Base-by-base conservation (phyloP, 805 yeast species). In the Millerozyma acaciae region DNA sequence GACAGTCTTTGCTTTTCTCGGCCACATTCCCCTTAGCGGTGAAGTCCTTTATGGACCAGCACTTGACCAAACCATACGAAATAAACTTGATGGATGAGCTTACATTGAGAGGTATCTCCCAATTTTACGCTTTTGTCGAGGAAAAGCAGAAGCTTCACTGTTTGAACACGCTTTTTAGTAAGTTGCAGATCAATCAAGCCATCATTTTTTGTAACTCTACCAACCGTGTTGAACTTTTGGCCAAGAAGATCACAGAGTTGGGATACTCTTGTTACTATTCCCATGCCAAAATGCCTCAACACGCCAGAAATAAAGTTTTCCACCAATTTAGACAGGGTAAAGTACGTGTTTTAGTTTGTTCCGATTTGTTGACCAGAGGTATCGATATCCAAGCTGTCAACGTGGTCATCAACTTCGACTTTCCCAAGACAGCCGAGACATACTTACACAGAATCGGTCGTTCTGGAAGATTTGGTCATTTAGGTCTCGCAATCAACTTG, bases 371-470 rank as follows among this genome's bases (percentile, higher is more conserved):
- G 44, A 90, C 97, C 19, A 84, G 97, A 73, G 97, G 98, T 76
- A 93, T 93, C 52, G 98, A 93, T 73, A 90, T 93, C 51, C 97
- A 93, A 65, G 97, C 97, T 5, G 98, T 93, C 44, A 93, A 93
- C 56, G 97, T 93, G 29, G 98, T 93, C 31, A 85, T 93, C 52
- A 93, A 93, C 68, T 93, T 93, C 59, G 98, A 93, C 62, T 93
- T 93, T 82, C 98, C 98, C 41, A 90, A 90, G 62, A 87, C 83
- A 34, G 97, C 97, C 6, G 98, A 93, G 62, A 93, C 97, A 25
- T 93, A 93, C 59, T 75, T 93, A 50, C 98, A 93, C 68, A 84
- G 97, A 75, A 93, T 90, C 50, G 97, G 97, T 74, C 87, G 98
- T 72, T 88, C 97, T 6, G 97, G 98, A 48, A 85, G 98, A 73